Evolutionary conservation across 2,329 filamentous ascomycete species (phyloP), one percentile per base, ranked within the genome.

Genomic region (Celoporthe dispersa): DNA sequence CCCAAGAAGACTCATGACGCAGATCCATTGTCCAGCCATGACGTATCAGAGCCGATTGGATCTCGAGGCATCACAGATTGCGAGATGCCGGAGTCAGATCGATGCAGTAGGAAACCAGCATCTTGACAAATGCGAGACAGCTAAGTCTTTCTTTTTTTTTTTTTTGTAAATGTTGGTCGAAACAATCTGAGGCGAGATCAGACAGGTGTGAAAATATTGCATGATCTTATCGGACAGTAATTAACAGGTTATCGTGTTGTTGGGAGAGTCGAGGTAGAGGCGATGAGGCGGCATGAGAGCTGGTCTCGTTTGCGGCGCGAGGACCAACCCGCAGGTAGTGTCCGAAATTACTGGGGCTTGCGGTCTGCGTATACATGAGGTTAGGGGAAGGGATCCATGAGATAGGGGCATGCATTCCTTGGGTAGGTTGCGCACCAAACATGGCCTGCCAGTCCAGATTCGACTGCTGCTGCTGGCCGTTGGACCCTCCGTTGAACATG

Each of bases 391-490:
- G 86, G 79, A 39, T 39, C 37, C 6, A 39, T 79, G 86, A 79
- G 82, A 84, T 87, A n/a, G n/a, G n/a, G 84, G 87, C 86, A 82
- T 60, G 51, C 22, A 39, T 61, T 68, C 62, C 51, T 31, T 88
- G 90, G 81, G 85, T 84, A 81, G 89, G 84, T 81, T 91, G 88
- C 83, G 88, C 85, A 86, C 89, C 90, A 84, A 93, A 93, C 89
- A 94, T 92, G 79, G 91, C 87, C 78, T 90, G 87, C 91, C 91
- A 94, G 83, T 93, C 91, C 84, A 91, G 83, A 84, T 86, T 81
- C 79, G 85, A 84, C 82, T 87, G 85, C 81, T 90, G 88, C 80
- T 86, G 86, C 81, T 85, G 82, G n/a, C 66, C 66, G 81, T 86
- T 87, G 75, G 87, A 86, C 78, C 83, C 84, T 77, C 83, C 85